Evolutionary conservation across 805 yeast species (phyloP), one percentile per base, ranked within the genome.

Genomic region (Yarrowia sp.): DNA sequence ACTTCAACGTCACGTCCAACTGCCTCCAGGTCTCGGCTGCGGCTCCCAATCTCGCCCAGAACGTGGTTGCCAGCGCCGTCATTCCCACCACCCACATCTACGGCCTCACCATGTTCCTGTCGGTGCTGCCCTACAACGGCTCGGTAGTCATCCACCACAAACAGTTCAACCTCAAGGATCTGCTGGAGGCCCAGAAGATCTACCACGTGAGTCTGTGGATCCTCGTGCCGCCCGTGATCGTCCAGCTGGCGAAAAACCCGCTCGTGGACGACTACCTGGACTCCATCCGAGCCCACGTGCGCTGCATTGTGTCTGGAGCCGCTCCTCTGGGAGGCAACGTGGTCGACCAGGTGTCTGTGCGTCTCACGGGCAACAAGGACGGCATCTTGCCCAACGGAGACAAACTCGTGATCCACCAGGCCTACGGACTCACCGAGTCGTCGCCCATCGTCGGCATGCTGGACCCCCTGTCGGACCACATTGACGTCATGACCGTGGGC

Each of bases 1-100:
- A 90, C 71, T 75, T 74, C 56, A 87, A 86, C 71, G 81, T 85
- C 15, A 78, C 78, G 13, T 74, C 82, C 24, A 80, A 80, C 68
- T 72, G 76, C 2, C 56, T 71, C 85, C 86, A 50, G 17, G 50
- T 64, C 69, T 81, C 84, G 9, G 78, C 78, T 13, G 66, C 66
- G 0, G 66, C 66, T 10, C 66, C 66, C n/a, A 61, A 61, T 30
- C 38, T 61, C 14, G 55, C 55, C 13, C 38, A 20, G 8, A 46
- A 74, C 80, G 46, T 80, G 68, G 74, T 65, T 67, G 72, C 70
- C 72, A 78, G 72, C 69, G 79, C 72, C 53, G 74, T 67, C 44
- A 74, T 68, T 56, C 80, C 73, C 71, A 72, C 73, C 70, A 71
- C 76, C 68, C 79, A 68, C 68, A 75, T 71, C 30, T 74, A 68